Evolutionary conservation across 192 early-diverging fungal genomes (phyloP), one percentile per base, ranked within the genome.

Genomic region (Allomyces macrogynus): DNA sequence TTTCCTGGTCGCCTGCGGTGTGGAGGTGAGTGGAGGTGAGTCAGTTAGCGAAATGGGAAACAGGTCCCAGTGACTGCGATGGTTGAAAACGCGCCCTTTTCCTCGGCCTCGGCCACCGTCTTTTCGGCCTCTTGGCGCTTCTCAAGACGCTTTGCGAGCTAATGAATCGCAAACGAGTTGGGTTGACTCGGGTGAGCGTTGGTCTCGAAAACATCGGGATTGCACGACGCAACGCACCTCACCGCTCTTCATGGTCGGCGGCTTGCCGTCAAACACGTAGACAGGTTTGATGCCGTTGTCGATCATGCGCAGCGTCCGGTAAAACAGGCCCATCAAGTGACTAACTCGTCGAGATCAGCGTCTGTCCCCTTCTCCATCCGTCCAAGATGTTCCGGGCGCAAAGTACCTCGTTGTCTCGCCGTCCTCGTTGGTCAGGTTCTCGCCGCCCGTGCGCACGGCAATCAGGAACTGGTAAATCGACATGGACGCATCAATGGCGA

Each of bases 251-350:
- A 99, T 69, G 0, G 71, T 84, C 7, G 95, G 95, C 32, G 95
- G 93, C 68, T 94, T 94, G 64, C 95, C 95, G 72, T 99, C 95
- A 78, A 99, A 99, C 26, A 99, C 93, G 73, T 99, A 99, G 1
- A 87, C 77, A 0, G 93, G 93, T 73, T 95, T 95, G 67, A 99
- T 86, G 25, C 95, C 95, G 65, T 86, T 92, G 66, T 99, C 93
- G 0, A 95, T 78, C 92, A 99, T 95, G 44, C 89, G 83, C 32
- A 95, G 86, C 1, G 93, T 97, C 12, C 95, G 88, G 73, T 99
- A 93, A 62, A 99, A 88, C 73, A 95, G 84, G 5, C 95, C 95
- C 80, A 96, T 89, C 44, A 99, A 78, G 71, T 99, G 95, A 78
- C 90, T 91, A 67, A 4, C 12, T 27, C 27, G 60, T 5, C 32